Evolutionary conservation across 2,329 filamentous ascomycete species (phyloP).

Genomic region (Nemania abortiva): DNA sequence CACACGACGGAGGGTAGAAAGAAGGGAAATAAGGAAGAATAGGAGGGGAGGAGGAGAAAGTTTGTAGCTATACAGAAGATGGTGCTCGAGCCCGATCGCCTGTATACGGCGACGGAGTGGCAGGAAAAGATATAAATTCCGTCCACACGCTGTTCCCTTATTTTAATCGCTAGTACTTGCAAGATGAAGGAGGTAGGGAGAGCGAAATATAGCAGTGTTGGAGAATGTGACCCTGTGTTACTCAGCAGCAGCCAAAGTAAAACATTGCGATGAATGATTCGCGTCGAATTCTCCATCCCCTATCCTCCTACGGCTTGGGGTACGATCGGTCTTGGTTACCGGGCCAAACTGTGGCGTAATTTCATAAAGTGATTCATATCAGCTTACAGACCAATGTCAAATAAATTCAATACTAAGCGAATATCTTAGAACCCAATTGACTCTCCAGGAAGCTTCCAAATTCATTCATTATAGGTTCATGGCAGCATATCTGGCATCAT

Average conservation of each 20-base stretch:
- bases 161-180: background rate
- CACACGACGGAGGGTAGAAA: slow-evolving; percentile 26
- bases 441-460: background rate
- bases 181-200: background rate
- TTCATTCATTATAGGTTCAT: background rate
- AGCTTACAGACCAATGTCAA: too few relatives aligned
- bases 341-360: too few relatives aligned
- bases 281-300: background rate
- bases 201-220: background rate
- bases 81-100: background rate
- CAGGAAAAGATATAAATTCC: slow-evolving; percentile 11
- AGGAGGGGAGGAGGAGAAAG: slow-evolving; percentile 1
- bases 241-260: background rate
- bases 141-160: background rate
- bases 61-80: slow-evolving; percentile 14
- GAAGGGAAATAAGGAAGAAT: background rate
- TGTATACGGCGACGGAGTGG: slow-evolving; percentile 22
- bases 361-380: too few relatives aligned
- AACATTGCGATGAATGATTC: background rate
- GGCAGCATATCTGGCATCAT: background rate
- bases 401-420: too few relatives aligned
- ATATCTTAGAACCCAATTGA: too few relatives aligned
- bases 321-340: too few relatives aligned
- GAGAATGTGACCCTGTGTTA: background rate
- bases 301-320: background rate